Conservation (phyloP, 768 basidiomycete species). For the Boletus eberwhitei region DNA sequence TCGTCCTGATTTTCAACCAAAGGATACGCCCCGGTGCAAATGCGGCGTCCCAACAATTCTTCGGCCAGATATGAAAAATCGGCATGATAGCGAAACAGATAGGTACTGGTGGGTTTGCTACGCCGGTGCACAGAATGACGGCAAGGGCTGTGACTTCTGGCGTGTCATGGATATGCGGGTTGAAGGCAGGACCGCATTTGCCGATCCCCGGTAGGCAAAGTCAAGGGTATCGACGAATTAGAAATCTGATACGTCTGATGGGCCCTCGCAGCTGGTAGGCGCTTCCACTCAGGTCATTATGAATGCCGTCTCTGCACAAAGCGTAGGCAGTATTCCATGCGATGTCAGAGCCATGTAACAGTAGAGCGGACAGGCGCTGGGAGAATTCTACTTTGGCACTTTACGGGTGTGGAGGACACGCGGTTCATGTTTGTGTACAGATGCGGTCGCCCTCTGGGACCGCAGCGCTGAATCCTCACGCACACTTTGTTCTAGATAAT, state of each 20-base stretch:
- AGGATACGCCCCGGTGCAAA: conserved; percentile 65
- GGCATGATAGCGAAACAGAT: conserved; percentile 49
- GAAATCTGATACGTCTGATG: not conserved
- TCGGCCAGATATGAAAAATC: conserved; percentile 76
- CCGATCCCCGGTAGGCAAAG: conserved; percentile 13
- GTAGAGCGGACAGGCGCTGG: not conserved
- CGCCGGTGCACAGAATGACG: conserved; percentile 78
- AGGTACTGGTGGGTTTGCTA: conserved; percentile 78
- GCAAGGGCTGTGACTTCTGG: conserved; percentile 78
- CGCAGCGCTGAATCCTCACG: not conserved
- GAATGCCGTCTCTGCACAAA: not conserved
- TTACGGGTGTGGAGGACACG: not conserved
- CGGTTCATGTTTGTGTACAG: not conserved
- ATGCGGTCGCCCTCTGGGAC: too few species aligned
- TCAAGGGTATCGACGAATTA: not conserved
- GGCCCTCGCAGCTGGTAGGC: conserved; percentile 2
- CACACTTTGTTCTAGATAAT: not conserved
- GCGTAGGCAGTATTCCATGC: not conserved
- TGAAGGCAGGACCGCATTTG: conserved; percentile 54
- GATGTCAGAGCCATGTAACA: not conserved
- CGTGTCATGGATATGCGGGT: conserved; percentile 64
- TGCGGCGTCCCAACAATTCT: conserved; percentile 70
- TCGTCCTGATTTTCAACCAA: conserved; percentile 72
- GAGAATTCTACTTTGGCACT: not conserved
- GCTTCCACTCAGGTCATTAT: not conserved